Conservation (phyloP, 495 filamentous ascomycete genomes). For the Halenospora varia region DNA sequence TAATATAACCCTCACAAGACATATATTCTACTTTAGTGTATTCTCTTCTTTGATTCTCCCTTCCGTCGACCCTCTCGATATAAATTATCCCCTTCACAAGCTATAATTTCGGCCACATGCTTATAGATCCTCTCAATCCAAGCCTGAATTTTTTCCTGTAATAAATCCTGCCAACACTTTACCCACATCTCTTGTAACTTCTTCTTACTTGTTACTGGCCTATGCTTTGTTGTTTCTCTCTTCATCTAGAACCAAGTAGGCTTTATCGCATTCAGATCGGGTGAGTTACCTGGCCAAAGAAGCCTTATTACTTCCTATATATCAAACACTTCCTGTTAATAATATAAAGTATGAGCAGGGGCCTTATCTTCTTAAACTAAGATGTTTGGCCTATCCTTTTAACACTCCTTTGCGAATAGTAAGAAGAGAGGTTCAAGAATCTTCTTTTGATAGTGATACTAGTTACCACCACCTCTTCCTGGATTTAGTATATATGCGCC, state of each 20-base stretch:
- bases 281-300: not conserved
- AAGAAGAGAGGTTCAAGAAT: not conserved
- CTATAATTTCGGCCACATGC: not conserved
- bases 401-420: not conserved
- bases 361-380: not conserved
- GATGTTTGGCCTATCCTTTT: not conserved
- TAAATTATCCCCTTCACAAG: not conserved
- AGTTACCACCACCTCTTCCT: not conserved
- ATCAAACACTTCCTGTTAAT: not conserved
- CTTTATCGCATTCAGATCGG: not conserved
- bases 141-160: not conserved
- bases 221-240: not conserved
- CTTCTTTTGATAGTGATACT: not conserved
- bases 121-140: not conserved
- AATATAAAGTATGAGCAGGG: not conserved
- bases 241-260: not conserved
- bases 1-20: too few relatives aligned
- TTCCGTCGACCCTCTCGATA: not conserved
- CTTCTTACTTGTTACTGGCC: not conserved
- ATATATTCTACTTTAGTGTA: not conserved
- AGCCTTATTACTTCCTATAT: not conserved
- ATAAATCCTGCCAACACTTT: not conserved
- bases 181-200: not conserved
- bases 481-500: not conserved
- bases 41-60: not conserved